Percentiles rank a stretch among this genome's conserved stretches.
phyloP scores from a whole-genome alignment of 2,329 filamentous ascomycete genomes.

The Fusarium sp. region DNA sequence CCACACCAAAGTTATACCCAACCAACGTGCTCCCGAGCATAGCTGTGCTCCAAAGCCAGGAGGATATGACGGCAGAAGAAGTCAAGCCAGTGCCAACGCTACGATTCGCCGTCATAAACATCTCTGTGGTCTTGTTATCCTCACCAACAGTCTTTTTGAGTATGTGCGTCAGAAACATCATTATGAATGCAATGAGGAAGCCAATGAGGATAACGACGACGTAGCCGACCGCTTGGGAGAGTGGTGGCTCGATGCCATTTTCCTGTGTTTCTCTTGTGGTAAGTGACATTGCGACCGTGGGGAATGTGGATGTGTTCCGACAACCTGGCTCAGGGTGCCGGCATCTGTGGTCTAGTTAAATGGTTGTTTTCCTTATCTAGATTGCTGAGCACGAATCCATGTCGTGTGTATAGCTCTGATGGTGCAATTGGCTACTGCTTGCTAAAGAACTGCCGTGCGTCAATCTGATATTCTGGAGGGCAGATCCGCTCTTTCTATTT shows the following conservation, averaged over 20 bases:
- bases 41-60: constrained; percentile 67
- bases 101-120: constrained; percentile 68
- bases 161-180: constrained; percentile 61
- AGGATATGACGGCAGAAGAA: constrained; percentile 66
- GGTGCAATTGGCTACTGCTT: constrained; percentile 4
- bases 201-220: constrained; percentile 53
- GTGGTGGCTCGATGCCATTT: constrained; percentile 43
- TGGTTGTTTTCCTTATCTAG: background rate
- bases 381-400: background rate
- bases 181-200: constrained; percentile 54
- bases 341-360: background rate
- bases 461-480: background rate
- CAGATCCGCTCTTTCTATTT: background rate
- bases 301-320: background rate
- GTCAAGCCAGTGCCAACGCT: constrained; percentile 64
- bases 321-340: background rate
- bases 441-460: background rate
- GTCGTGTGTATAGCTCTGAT: constrained; percentile 15
- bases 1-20: constrained; percentile 66
- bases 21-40: constrained; percentile 64
- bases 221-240: constrained; percentile 50
- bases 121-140: constrained; percentile 66
- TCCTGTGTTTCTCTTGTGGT: background rate
- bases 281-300: constrained; percentile 4
- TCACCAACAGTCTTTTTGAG: constrained; percentile 64